These are phyloP conservation scores for Penicillium verhagenii DNA, from an alignment of 495 filamentous ascomycete species.

Conservation along the genomic window DNA sequence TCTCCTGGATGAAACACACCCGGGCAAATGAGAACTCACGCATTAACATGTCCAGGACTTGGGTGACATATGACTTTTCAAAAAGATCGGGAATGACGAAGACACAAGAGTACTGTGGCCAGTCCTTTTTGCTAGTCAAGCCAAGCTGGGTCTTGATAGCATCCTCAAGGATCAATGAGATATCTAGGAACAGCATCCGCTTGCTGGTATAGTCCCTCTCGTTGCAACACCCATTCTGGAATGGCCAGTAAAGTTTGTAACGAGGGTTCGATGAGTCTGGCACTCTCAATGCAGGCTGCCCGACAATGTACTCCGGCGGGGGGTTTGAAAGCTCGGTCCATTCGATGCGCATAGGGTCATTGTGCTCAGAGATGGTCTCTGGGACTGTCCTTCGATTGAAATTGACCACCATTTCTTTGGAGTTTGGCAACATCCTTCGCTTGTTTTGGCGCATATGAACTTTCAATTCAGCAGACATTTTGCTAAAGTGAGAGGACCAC, in stretches of 20 bases:
- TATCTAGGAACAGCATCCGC: slow-evolving; percentile 75
- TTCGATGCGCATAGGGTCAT: slow-evolving; percentile 86
- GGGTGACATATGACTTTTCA: slow-evolving; percentile 87
- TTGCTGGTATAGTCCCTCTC: slow-evolving; percentile 81
- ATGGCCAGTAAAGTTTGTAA: slow-evolving; percentile 90
- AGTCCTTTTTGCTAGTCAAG: slow-evolving; percentile 72
- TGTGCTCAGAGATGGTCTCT: slow-evolving; percentile 87
- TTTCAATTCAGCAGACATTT: slow-evolving; percentile 84
- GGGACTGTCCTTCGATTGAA: slow-evolving; percentile 80
- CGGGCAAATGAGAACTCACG: slow-evolving; percentile 83
- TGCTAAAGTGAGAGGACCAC: slow-evolving; percentile 73
- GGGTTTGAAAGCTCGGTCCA: slow-evolving; percentile 85
- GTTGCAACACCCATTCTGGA: slow-evolving; percentile 83
- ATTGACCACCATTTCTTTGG: slow-evolving; percentile 89
- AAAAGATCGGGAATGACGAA: slow-evolving; percentile 96
- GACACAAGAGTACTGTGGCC: slow-evolving; percentile 87
- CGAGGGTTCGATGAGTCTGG: slow-evolving; percentile 85
- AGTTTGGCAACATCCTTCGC: slow-evolving; percentile 88
- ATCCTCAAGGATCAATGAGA: slow-evolving; percentile 81
- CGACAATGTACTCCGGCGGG: slow-evolving; percentile 72
- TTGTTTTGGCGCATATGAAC: slow-evolving; percentile 88
- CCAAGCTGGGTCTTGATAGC: slow-evolving; percentile 81
- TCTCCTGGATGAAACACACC: slow-evolving; percentile 93
- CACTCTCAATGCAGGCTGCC: slow-evolving; percentile 77
- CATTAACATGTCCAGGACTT: slow-evolving; percentile 77